Percentiles rank a stretch among this genome's conserved stretches.
Evolutionary conservation across 345 rosid species (phyloP).

Genomic region (Trapa bicornis): DNA sequence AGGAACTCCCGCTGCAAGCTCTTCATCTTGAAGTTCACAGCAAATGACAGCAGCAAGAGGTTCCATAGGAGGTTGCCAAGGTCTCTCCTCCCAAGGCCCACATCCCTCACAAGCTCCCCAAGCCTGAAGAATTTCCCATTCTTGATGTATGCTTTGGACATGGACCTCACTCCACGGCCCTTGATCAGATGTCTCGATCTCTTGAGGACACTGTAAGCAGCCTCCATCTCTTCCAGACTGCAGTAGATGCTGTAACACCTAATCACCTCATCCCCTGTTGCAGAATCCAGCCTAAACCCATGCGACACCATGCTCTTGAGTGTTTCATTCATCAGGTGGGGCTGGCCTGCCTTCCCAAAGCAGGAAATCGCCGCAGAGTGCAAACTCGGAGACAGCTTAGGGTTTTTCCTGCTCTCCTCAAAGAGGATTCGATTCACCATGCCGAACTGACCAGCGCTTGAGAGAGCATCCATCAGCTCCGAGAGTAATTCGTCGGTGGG

Average conservation of each 20-base stretch:
- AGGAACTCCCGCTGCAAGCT: conserved; percentile 69
- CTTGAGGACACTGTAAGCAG: conserved; percentile 41
- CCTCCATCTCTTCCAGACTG: conserved; percentile 50
- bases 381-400: conserved; percentile 18
- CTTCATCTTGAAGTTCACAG: conserved; percentile 83
- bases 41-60: conserved; percentile 56
- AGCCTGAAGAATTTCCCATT: conserved; percentile 35
- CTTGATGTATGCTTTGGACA: conserved; percentile 39
- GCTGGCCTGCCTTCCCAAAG: conserved; percentile 50
- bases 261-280: conserved; percentile 37
- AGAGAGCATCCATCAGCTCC: conserved; percentile 37
- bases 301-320: conserved; percentile 31
- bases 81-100: conserved; percentile 54
- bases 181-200: conserved; percentile 40
- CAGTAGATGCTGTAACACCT: conserved; percentile 41
- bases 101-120: conserved; percentile 47
- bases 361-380: conserved; percentile 44
- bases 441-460: conserved; percentile 22
- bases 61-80: conserved; percentile 70
- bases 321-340: conserved; percentile 46
- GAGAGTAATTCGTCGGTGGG: conserved; percentile 32
- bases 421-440: conserved; percentile 28
- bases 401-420: conserved; percentile 27
- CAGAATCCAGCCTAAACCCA: conserved; percentile 33
- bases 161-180: conserved; percentile 43